Base-by-base conservation (phyloP, 2,329 filamentous ascomycete genomes). In the Apiospora aurea region DNA sequence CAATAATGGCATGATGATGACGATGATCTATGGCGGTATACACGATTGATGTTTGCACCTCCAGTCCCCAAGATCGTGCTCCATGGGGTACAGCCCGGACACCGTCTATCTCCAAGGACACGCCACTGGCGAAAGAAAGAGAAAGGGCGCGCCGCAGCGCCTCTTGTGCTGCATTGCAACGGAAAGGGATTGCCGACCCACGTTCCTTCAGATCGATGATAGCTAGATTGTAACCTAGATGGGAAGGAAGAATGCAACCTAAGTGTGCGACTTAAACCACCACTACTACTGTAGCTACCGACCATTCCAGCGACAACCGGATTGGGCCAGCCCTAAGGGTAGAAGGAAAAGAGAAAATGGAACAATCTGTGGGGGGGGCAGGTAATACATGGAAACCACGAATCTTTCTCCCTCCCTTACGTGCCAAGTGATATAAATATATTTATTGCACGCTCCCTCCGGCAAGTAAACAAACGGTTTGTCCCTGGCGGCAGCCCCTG, bases 391-490 rank as follows among this genome's bases (percentile, higher is more conserved):
- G 11, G 41, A 43, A 38, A 38, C 29, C 29, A 29, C 26, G 26
- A 24, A 7, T 29, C 8, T 16, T 10, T 21, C 18, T 2, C 26
- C 18, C 29, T 16, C 53, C 18, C 57, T 41, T 64, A 41, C 57
- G 29, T n/a, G 10, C 57, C 18, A n/a, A 14, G 34, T 41, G 57
- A 64, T 64, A 64, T 64, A 64, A 64, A 64, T 64, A 64, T 64
- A 29, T 29, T 3, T 29, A 29, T 29, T 61, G 10, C 29, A 26
- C 53, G 34, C 57, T 24, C 34, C 57, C 34, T n/a, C 8, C 24
- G 24, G 24, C 51, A 53, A 29, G 24, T 29, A 7, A 53, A 16
- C 8, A 18, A 16, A 34, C 7, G 51, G 29, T 10, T 38, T 38
- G 34, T 41, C 57, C 34, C 57, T n/a, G 10, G 34, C 21, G 49